These are phyloP conservation scores for Monilinia polystroma DNA, from an alignment of 2,329 filamentous ascomycete species.

Conservation along the genomic window DNA sequence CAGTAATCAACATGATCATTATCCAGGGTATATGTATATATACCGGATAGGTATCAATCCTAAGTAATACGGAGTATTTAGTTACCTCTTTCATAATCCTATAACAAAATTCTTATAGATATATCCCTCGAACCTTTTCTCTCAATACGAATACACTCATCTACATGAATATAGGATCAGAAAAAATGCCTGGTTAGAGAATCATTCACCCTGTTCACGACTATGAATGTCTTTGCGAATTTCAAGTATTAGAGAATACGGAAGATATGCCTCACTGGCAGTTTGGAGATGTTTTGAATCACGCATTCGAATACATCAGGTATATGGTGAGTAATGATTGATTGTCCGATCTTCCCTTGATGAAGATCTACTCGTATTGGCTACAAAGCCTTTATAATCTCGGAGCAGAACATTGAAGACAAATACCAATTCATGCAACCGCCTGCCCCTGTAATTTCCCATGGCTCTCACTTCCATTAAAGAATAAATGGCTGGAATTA, in stretches of 20 bases:
- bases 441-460: background rate
- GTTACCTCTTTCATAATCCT: no score
- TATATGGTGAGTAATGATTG: background rate
- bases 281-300: background rate
- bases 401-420: background rate
- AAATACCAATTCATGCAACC: background rate
- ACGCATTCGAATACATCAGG: background rate
- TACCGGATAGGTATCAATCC: no score
- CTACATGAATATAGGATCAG: no score
- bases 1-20: no score
- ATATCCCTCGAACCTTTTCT: background rate
- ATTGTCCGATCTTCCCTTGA: background rate
- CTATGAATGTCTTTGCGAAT: background rate
- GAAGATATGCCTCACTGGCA: background rate
- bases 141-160: background rate
- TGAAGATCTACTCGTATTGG: background rate
- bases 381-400: background rate
- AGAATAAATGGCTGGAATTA: background rate
- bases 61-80: no score
- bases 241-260: background rate
- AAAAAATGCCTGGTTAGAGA: background rate
- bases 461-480: background rate
- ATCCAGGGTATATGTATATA: no score
- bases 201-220: background rate
- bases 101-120: no score